These are phyloP conservation scores for Penicillium simplicissimum DNA, from an alignment of 495 filamentous ascomycete species.

Conservation along the genomic window DNA sequence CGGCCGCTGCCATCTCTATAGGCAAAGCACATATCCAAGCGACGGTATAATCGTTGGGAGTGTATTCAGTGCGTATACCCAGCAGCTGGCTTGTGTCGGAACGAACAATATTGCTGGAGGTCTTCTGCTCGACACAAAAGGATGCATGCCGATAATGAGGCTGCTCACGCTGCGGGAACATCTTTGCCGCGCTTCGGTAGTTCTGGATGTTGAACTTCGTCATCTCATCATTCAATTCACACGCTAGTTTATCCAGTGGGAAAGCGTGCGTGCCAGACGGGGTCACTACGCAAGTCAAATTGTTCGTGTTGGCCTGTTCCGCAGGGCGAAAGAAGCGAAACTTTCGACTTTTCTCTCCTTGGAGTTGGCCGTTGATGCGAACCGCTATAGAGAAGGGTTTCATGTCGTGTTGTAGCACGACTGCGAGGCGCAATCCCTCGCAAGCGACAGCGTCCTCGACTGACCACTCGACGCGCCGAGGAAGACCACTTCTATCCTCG, in stretches of 20 bases:
- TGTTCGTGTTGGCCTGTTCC: background rate
- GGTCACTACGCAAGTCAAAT: background rate
- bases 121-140: background rate
- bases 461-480: background rate
- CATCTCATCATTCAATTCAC: background rate
- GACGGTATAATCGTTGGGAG: background rate
- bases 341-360: background rate
- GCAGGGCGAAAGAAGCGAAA: background rate
- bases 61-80: background rate
- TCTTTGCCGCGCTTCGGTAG: background rate
- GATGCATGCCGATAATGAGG: background rate
- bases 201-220: background rate
- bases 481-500: background rate
- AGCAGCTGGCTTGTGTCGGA: background rate
- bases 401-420: background rate
- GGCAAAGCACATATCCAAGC: background rate
- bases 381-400: background rate
- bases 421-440: background rate
- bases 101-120: background rate
- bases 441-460: background rate
- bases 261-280: background rate
- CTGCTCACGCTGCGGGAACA: background rate
- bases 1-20: background rate
- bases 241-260: background rate
- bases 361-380: background rate